Percentiles rank a stretch among this genome's conserved stretches.
Conservation (phyloP, 1,284 basidiomycete species). For the Meripilus lineatus region DNA sequence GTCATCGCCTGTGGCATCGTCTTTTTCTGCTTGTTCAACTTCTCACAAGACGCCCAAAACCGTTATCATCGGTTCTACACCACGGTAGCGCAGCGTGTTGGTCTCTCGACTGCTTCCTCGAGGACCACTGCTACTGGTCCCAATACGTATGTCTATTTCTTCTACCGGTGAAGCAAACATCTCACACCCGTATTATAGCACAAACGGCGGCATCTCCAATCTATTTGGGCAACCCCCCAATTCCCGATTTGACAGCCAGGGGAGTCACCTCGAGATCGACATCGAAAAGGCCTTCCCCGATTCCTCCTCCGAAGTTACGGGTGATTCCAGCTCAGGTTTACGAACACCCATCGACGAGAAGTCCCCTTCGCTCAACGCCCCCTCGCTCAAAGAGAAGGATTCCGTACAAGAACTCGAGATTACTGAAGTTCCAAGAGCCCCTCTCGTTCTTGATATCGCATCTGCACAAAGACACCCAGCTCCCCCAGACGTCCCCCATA, state of each 20-base stretch:
- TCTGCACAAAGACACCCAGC: conserved; percentile 1
- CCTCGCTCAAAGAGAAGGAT: neutral
- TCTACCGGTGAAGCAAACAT: too few relatives aligned
- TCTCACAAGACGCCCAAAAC: conserved; percentile 56
- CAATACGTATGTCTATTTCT: too few relatives aligned
- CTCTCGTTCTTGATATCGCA: neutral
- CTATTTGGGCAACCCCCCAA: conserved; percentile 8
- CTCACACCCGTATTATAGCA: conserved; percentile 10
- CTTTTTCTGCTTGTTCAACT: conserved; percentile 65
- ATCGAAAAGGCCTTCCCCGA: too few relatives aligned
- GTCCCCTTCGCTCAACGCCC: neutral
- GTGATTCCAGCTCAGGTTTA: conserved; percentile 12
- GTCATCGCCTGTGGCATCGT: conserved; percentile 25
- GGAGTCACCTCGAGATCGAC: conserved; percentile 12
- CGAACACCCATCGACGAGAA: conserved; percentile 11
- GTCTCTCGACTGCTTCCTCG: conserved; percentile 24
- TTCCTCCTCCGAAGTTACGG: too few relatives aligned
- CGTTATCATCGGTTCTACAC: conserved; percentile 39
- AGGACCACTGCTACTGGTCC: too few relatives aligned
- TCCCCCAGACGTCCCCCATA: conserved; percentile 3
- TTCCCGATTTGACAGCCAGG: conserved; percentile 20
- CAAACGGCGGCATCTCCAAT: neutral
- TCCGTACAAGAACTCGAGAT: neutral
- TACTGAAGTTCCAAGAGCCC: neutral
- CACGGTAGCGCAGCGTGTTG: conserved; percentile 36